Evolutionary conservation across 1,284 basidiomycete species (phyloP).

Genomic region (Meripilus lineatus): DNA sequence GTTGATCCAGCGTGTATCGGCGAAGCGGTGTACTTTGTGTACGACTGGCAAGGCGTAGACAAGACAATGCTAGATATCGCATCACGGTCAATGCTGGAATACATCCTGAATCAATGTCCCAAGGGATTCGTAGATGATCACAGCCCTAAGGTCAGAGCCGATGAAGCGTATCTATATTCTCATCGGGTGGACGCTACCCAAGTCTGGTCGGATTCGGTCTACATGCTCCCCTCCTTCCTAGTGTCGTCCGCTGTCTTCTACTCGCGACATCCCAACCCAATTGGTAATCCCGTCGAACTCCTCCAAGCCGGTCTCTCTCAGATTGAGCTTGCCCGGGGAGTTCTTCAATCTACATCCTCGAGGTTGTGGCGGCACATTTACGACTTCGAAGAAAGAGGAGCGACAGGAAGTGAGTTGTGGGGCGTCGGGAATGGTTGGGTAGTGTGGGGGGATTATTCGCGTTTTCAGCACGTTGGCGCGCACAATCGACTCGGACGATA

Average conservation of each 20-base stretch:
- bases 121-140: too few relatives aligned
- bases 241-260: conserved; percentile 15
- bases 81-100: conserved; percentile 15
- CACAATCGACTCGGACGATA: not conserved
- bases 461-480: conserved; percentile 12
- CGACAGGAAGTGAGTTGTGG: conserved; percentile 19
- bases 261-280: not conserved
- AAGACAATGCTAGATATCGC: too few relatives aligned
- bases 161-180: conserved; percentile 12
- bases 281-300: conserved; percentile 3
- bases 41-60: too few relatives aligned
- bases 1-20: conserved; percentile 20
- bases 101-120: conserved; percentile 16
- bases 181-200: conserved; percentile 19
- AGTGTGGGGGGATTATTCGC: conserved; percentile 21
- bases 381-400: conserved; percentile 13
- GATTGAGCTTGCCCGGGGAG: conserved; percentile 17
- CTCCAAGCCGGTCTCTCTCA: conserved; percentile 15
- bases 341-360: conserved; percentile 14
- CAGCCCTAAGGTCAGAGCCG: too few relatives aligned
- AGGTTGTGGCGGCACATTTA: conserved; percentile 24
- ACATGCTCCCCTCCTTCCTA: conserved; percentile 23
- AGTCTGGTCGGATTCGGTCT: conserved; percentile 23
- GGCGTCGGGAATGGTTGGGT: conserved; percentile 26
- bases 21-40: conserved; percentile 15